Base-by-base conservation (phyloP, 768 basidiomycete species). In the Podaxis rugospora region DNA sequence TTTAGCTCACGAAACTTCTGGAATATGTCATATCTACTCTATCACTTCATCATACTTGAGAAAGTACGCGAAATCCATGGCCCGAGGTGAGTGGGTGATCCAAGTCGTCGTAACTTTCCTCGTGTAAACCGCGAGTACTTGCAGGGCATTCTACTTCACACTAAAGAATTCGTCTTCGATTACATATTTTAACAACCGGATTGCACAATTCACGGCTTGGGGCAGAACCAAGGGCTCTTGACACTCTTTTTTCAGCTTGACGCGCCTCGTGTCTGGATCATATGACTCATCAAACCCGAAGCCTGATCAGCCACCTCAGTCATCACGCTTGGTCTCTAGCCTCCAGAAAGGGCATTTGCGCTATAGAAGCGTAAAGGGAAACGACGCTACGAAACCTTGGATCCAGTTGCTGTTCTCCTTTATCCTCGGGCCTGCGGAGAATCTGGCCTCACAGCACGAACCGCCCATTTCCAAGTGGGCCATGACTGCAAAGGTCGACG, bases 41-140 rank as follows among this genome's bases (percentile, higher is more conserved):
- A 5, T 35, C 32, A 37, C 6, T 49, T 54, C 32, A 44, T 18
- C 46, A 18, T 49, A 25, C 21, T 55, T 5, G 35, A n/a, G 21
- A 5, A n/a, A 39, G 11, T 28, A 18, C 6, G 16, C 18, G 52
- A 18, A 54, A 49, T 51, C 10, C 57, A 55, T 39, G 39, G 59
- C 39, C 27, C 35, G 25, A 36, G 39, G 59, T 53, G 51, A 16
- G 51, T 36, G 13, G 36, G 25, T 13, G 40, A 61, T 28, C 44
- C 52, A 39, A 54, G 36, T 46, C 53, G 47, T 61, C 59, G 44
- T 49, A 55, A 50, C 35, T 28, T 46, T 54, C 59, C 59, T 61
- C 59, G 59, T 61, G 59, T 53, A 23, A 25, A 49, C 53, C 59
- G 59, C 52, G 59, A 61, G 59, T 37, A 53, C 32, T 25, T 49